Percentiles rank a stretch among this genome's conserved stretches.
phyloP scores from a whole-genome alignment of 2,329 filamentous ascomycete genomes.

The Phialemoniopsis sp. region DNA sequence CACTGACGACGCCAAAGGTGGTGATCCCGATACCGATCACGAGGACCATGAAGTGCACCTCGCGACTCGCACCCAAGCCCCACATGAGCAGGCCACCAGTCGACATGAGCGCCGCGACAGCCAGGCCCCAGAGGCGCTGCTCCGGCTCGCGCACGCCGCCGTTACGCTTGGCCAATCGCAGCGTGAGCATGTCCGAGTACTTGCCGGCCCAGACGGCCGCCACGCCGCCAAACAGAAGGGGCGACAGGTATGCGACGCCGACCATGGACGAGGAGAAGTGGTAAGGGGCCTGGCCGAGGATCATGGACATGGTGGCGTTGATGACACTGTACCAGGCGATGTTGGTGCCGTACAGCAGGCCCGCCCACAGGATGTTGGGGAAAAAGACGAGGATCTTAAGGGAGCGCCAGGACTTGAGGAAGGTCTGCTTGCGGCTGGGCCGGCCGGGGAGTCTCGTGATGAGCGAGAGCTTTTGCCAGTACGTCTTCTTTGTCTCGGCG shows the following conservation, averaged over 20 bases:
- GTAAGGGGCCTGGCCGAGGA: conserved; percentile 8
- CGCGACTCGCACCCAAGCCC: conserved; percentile 40
- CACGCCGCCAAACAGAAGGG: conserved; percentile 10
- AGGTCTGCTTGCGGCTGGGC: conserved; percentile 9
- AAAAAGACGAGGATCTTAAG: neutral
- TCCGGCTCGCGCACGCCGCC: conserved; percentile 9
- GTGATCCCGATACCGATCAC: conserved; percentile 34
- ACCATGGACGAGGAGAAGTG: conserved; percentile 9
- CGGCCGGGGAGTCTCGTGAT: conserved; percentile 9
- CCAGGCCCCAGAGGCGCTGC: conserved; percentile 18
- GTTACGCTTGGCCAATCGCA: conserved; percentile 6
- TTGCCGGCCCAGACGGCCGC: conserved; percentile 14
- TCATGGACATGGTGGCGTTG: conserved; percentile 8
- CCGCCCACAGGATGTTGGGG: neutral
- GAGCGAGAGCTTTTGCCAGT: conserved; percentile 12
- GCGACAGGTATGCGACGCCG: conserved; percentile 8
- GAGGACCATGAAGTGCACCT: conserved; percentile 34
- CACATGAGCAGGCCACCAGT: conserved; percentile 38
- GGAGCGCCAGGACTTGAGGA: conserved; percentile 5
- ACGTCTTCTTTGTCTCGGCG: conserved; percentile 10
- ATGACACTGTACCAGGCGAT: conserved; percentile 13
- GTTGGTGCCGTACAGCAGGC: conserved; percentile 12
- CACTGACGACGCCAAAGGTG: conserved; percentile 30
- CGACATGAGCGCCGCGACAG: conserved; percentile 27
- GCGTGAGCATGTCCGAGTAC: conserved; percentile 11